Evolutionary conservation across 1,284 basidiomycete species (phyloP).

Genomic region (Cystobasidium pallidum): DNA sequence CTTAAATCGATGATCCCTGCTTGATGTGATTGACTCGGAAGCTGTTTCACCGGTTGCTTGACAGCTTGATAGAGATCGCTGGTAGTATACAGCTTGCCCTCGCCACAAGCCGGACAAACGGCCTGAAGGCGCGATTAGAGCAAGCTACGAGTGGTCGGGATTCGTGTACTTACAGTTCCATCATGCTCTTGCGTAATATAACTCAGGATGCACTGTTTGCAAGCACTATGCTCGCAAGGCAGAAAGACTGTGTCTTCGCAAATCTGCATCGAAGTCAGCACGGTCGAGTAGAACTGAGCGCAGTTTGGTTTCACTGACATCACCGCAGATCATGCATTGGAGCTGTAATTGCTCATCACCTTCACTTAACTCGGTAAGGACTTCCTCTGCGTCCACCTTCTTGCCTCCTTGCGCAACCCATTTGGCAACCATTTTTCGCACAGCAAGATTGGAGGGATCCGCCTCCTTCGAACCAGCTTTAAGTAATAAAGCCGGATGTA

Average conservation of each 20-base stretch:
- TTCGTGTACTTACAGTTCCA: neutral
- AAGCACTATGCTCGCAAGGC: constrained; percentile 60
- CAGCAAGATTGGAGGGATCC: constrained; percentile 9
- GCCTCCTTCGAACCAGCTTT: constrained; percentile 46
- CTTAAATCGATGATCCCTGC: constrained; percentile 13
- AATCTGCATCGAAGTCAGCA: constrained; percentile 33
- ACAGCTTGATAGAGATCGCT: constrained; percentile 38
- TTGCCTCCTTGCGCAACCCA: constrained; percentile 42
- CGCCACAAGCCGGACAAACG: constrained; percentile 29
- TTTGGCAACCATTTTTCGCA: constrained; percentile 39
- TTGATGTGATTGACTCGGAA: neutral
- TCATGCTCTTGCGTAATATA: constrained; percentile 55
- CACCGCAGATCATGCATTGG: constrained; percentile 55
- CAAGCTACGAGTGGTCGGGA: neutral
- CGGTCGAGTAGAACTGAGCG: neutral
- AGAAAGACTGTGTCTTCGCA: constrained; percentile 52
- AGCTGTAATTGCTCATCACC: constrained; percentile 32
- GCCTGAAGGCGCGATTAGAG: constrained; percentile 5
- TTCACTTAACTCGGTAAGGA: constrained; percentile 47
- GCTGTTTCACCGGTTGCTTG: constrained; percentile 1
- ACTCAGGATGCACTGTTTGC: constrained; percentile 77
- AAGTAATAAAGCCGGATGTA: constrained; percentile 57
- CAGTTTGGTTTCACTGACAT: constrained; percentile 5
- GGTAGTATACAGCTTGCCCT: neutral
- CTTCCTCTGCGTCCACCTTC: constrained; percentile 38